Evolutionary conservation across 2,329 filamentous ascomycete species (phyloP).

Genomic region (Macroventuria anomochaeta): DNA sequence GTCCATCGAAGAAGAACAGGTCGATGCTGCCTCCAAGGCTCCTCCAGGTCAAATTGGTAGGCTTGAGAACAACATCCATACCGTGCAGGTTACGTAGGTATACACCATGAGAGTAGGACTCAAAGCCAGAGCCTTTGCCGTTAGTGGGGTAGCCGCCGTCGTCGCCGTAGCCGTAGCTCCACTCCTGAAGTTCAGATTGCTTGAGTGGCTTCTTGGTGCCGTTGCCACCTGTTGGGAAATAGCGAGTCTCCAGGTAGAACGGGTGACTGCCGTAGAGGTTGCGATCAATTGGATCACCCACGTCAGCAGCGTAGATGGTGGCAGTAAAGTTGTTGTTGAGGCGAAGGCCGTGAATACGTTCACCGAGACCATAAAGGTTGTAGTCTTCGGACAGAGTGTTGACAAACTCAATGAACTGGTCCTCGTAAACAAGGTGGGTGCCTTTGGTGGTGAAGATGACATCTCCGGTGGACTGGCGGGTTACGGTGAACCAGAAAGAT

Average conservation of each 20-base stretch:
- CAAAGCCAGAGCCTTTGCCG: slow-evolving; percentile 58
- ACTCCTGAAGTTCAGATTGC: slow-evolving; percentile 55
- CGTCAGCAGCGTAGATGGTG: slow-evolving; percentile 72
- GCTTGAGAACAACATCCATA: slow-evolving; percentile 72
- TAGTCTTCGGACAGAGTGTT: slow-evolving; percentile 72
- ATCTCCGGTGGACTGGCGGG: slow-evolving; percentile 66
- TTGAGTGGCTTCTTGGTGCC: slow-evolving; percentile 61
- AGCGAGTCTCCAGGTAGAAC: slow-evolving; percentile 80
- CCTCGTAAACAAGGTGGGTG: slow-evolving; percentile 71
- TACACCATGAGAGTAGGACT: slow-evolving; percentile 75
- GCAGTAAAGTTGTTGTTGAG: slow-evolving; percentile 76
- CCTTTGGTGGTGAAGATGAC: slow-evolving; percentile 71
- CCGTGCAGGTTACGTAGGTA: slow-evolving; percentile 79
- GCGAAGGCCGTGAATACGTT: slow-evolving; percentile 73
- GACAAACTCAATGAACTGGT: slow-evolving; percentile 79
- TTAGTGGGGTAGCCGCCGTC: neutral
- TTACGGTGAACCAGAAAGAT: slow-evolving; percentile 63
- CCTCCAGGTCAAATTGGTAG: slow-evolving; percentile 73
- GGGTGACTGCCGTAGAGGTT: slow-evolving; percentile 81
- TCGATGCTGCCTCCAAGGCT: slow-evolving; percentile 78
- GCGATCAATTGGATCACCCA: slow-evolving; percentile 66
- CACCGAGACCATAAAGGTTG: slow-evolving; percentile 77
- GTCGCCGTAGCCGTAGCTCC: slow-evolving; percentile 16
- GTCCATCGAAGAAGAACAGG: slow-evolving; percentile 79
- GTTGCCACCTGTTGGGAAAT: slow-evolving; percentile 64